A percentile compares a stretch with the other conserved stretches of the same genome.
Evolutionary conservation across 2,329 filamentous ascomycete species (phyloP).

Genomic region (Calonectria montana): DNA sequence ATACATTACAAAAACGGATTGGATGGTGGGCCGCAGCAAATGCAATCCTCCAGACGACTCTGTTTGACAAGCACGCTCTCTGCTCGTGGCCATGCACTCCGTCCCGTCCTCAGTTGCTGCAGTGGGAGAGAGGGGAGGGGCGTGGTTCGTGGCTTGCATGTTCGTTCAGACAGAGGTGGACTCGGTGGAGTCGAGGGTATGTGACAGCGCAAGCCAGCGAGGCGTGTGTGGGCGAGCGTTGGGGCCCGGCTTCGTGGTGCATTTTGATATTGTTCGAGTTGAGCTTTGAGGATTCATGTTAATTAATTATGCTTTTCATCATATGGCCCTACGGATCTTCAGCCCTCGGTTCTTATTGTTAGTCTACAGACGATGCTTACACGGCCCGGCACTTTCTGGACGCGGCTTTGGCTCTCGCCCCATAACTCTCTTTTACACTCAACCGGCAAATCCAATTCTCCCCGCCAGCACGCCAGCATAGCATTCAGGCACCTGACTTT

Average conservation of each 20-base stretch:
- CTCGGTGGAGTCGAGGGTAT: constrained; percentile 10
- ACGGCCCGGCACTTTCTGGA: background rate
- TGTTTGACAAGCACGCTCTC: background rate
- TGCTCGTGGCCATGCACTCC: background rate
- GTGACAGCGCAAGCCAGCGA: background rate
- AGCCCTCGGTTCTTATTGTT: background rate
- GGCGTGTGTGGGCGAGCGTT: background rate
- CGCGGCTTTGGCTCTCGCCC: background rate
- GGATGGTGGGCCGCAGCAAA: constrained; percentile 6
- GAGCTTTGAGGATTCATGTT: background rate
- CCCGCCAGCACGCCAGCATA: background rate
- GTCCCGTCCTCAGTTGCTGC: background rate
- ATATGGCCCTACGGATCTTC: background rate
- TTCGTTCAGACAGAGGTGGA: constrained; percentile 9
- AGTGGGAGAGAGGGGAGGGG: constrained; percentile 7
- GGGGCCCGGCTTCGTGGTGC: background rate
- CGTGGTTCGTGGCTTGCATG: constrained; percentile 6
- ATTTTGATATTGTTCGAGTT: background rate
- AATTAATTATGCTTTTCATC: background rate
- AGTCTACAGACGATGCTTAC: background rate
- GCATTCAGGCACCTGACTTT: background rate
- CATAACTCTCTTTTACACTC: background rate
- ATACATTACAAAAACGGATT: constrained; percentile 8
- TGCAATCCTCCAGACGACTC: background rate
- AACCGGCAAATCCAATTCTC: background rate